These are phyloP conservation scores for Cyclostephanos tholiformis DNA, from an alignment of 108 stramenopile genomes.

Conservation along the genomic window DNA sequence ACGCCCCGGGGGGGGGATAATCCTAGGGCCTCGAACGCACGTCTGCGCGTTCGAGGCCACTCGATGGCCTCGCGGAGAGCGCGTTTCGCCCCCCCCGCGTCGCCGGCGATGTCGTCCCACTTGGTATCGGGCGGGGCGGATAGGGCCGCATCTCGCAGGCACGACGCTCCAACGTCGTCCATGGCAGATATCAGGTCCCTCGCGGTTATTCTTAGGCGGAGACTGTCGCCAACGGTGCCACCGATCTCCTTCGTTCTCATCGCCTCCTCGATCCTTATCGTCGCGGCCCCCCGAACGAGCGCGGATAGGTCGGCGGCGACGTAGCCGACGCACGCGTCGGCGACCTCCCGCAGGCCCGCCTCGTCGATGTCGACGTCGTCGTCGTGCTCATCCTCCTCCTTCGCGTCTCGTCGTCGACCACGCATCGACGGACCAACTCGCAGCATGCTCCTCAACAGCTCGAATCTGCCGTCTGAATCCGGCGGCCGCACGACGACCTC, in stretches of 20 bases:
- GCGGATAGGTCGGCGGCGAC: constrained; percentile 82
- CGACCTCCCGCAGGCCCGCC: constrained; percentile 50
- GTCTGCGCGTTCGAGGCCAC: constrained; percentile 70
- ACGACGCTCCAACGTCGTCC: constrained; percentile 54
- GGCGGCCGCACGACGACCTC: constrained; percentile 75
- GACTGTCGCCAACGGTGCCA: background rate
- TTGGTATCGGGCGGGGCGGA: constrained; percentile 68
- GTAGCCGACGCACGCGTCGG: constrained; percentile 81
- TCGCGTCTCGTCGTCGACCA: no score
- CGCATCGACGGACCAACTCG: no score
- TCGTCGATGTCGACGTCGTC: constrained; percentile 10
- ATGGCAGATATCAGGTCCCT: constrained; percentile 36
- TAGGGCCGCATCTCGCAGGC: constrained; percentile 74
- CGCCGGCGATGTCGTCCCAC: constrained; percentile 86
- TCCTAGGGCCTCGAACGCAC: constrained; percentile 60
- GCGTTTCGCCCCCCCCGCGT: constrained; percentile 80
- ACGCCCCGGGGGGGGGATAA: constrained; percentile 76
- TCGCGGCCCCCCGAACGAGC: constrained; percentile 62
- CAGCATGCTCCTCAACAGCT: constrained; percentile 53
- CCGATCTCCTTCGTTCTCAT: background rate
- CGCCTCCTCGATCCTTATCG: constrained; percentile 29
- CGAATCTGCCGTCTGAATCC: constrained; percentile 51
- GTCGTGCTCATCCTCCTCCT: background rate
- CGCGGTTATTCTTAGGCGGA: constrained; percentile 9
- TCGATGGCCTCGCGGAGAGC: constrained; percentile 83